Evolutionary conservation across 345 rosid genomes (phyloP).

Genomic region (Linum trigynum): DNA sequence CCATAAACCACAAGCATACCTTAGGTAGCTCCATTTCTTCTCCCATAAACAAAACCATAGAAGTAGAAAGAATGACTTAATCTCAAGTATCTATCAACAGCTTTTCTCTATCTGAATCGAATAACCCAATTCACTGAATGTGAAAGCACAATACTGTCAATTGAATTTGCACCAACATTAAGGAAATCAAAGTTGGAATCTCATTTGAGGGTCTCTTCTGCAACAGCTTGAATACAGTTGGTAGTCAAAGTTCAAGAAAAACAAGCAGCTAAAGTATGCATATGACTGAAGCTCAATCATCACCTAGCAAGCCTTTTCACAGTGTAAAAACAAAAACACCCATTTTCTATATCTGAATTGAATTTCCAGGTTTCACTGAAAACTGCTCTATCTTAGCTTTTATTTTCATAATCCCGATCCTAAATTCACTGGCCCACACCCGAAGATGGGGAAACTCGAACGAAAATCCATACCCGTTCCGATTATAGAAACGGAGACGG

Average conservation of each 20-base stretch:
- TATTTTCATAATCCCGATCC: neutral
- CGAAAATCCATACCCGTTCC: neutral
- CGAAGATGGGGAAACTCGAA: neutral
- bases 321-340: neutral
- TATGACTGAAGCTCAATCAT: no score
- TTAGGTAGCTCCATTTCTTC: neutral
- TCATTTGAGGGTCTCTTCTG: neutral
- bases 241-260: neutral
- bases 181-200: neutral
- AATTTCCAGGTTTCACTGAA: no score
- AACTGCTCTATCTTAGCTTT: neutral
- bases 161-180: neutral
- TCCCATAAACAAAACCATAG: neutral
- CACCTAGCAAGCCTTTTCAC: no score
- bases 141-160: neutral
- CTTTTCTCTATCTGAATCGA: neutral
- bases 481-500: neutral
- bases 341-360: neutral
- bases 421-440: neutral
- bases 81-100: neutral
- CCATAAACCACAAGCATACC: neutral
- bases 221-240: neutral
- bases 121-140: neutral
- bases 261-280: no score
- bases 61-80: neutral